phyloP scores from a whole-genome alignment of 495 filamentous ascomycete genomes.

The Thermothielavioides terrestris region DNA sequence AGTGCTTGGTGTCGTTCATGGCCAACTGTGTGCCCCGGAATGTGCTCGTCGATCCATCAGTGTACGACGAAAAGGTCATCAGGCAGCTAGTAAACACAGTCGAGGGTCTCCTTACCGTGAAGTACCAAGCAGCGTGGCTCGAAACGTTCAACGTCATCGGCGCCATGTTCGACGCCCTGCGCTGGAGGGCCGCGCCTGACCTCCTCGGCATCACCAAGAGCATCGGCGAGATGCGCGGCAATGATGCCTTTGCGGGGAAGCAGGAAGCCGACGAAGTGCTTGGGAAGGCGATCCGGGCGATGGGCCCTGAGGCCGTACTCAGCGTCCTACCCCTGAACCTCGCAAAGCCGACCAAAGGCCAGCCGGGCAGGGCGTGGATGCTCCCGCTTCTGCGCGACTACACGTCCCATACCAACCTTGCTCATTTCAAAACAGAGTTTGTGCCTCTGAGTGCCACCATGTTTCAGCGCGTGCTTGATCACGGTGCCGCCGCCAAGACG shows the following conservation, averaged over 20 bases:
- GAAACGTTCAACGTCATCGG: slow-evolving; percentile 87
- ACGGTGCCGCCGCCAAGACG: slow-evolving; percentile 69
- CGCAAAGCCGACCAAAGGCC: slow-evolving; percentile 58
- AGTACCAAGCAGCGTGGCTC: slow-evolving; percentile 90
- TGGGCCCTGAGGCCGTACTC: slow-evolving; percentile 79
- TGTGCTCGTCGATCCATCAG: slow-evolving; percentile 75
- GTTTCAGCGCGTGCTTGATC: slow-evolving; percentile 79
- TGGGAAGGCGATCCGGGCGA: slow-evolving; percentile 72
- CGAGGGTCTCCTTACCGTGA: slow-evolving; percentile 68
- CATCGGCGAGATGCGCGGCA: slow-evolving; percentile 79
- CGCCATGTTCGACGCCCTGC: slow-evolving; percentile 78
- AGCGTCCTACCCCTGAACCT: slow-evolving; percentile 79
- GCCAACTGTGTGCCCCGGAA: slow-evolving; percentile 74
- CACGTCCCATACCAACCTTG: slow-evolving; percentile 73
- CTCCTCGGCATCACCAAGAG: slow-evolving; percentile 62
- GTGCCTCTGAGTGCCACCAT: slow-evolving; percentile 82
- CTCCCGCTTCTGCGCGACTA: slow-evolving; percentile 80
- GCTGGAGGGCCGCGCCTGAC: slow-evolving; percentile 73
- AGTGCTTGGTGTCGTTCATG: slow-evolving; percentile 87
- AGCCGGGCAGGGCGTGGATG: slow-evolving; percentile 88
- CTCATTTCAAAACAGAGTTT: slow-evolving; percentile 76
- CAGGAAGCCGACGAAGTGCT: slow-evolving; percentile 89
- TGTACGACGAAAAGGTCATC: slow-evolving; percentile 78
- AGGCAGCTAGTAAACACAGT: slow-evolving; percentile 62
- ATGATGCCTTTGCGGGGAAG: slow-evolving; percentile 85